These are phyloP conservation scores for Paradendryphiella salina DNA, from an alignment of 2,329 filamentous ascomycete genomes.

Conservation along the genomic window DNA sequence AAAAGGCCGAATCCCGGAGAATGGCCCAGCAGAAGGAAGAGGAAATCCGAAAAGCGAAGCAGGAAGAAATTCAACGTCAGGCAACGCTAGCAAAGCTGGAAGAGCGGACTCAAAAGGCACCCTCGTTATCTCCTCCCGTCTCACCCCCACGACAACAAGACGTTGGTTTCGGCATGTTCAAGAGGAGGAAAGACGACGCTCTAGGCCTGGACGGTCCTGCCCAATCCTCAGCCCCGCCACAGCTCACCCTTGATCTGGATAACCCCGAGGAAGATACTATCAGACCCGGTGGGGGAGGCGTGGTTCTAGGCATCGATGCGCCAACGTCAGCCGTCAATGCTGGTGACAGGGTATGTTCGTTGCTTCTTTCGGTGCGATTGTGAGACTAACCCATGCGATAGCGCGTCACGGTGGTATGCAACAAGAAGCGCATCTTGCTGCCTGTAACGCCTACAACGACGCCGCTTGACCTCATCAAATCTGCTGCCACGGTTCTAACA, in stretches of 20 bases:
- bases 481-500: slow-evolving; percentile 65
- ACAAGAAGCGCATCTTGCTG: slow-evolving; percentile 69
- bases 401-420: slow-evolving; percentile 73
- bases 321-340: slow-evolving; percentile 80
- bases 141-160: slow-evolving; percentile 41
- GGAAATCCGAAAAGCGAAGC: slow-evolving; percentile 26
- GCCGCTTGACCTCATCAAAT: slow-evolving; percentile 70
- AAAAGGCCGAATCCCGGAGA: slow-evolving; percentile 35
- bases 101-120: slow-evolving; percentile 29
- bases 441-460: slow-evolving; percentile 75
- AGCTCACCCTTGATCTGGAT: slow-evolving; percentile 25
- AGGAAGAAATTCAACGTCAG: slow-evolving; percentile 32
- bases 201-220: slow-evolving; percentile 27
- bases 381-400: slow-evolving; percentile 41
- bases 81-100: slow-evolving; percentile 29
- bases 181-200: slow-evolving; percentile 39
- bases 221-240: slow-evolving; percentile 24
- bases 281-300: slow-evolving; percentile 51
- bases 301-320: slow-evolving; percentile 67
- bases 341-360: slow-evolving; percentile 67
- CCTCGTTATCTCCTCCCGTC: slow-evolving; percentile 26
- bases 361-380: not conserved
- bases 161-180: slow-evolving; percentile 40
- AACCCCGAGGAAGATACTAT: slow-evolving; percentile 42
- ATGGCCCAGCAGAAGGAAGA: slow-evolving; percentile 36